Base-by-base conservation (phyloP, 768 basidiomycete genomes). In the Suillus brevipes region DNA sequence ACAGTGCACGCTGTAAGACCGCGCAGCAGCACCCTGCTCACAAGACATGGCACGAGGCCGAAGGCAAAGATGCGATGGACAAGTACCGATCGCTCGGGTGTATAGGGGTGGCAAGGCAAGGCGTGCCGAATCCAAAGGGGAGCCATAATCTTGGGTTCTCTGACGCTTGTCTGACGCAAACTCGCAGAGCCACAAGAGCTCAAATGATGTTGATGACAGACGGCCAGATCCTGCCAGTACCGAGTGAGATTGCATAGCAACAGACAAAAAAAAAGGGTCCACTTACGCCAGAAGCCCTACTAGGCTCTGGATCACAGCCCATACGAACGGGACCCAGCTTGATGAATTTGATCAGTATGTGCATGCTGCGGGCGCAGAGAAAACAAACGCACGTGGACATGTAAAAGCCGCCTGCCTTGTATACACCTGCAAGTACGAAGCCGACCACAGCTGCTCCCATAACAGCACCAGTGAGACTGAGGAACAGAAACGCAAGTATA, bases 271-370 rank as follows among this genome's bases (percentile, higher is more conserved):
- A 40, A 25, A 36, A 42, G 37, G 43, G 57, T 16, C 45, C 23
- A 71, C 77, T 49, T 62, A 82, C 81, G 77, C 80, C 36, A 83
- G 75, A 62, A 82, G 69, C 16, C 77, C 76, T 18, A 83, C 68
- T 7, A 81, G 70, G n/a, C 76, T 74, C 62, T 80, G 79, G 52
- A 83, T 75, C 60, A 80, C 71, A 3, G 77, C 82, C 66, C 79
- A 78, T 18, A 82, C 61, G 59, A 82, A 81, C 13, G 82, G 81
- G 28, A 83, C 70, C 82, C 82, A 82, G 34, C 78, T 80, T 60
- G 12, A 61, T 37, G 25, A 31, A 66, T 59, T 42, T 59, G 16
- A 25, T 59, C 18, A 59, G 38, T 28, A 42, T 28, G 25, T 28
- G 57, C 18, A 58, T 28, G 9, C 25, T 42, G 38, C 25, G 45